phyloP scores from a whole-genome alignment of 2,329 filamentous ascomycete genomes.

The Ceratocystis cacaofunesta region DNA sequence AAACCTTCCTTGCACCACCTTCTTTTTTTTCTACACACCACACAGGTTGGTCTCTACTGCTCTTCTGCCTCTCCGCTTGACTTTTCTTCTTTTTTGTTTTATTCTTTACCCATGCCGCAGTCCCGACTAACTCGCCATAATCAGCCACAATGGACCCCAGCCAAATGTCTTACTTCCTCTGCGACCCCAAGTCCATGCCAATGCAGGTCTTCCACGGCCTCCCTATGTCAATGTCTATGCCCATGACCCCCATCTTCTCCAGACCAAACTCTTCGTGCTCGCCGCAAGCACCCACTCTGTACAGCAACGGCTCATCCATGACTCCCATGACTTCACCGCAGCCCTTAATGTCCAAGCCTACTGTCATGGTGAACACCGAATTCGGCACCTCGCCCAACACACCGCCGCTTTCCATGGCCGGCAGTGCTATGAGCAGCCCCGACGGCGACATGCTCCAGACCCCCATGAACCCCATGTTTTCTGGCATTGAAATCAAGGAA shows the following conservation, averaged over 20 bases:
- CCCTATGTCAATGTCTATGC: constrained; percentile 57
- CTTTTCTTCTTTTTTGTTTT: too few species aligned
- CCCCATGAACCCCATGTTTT: constrained; percentile 69
- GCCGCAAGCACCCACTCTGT: constrained; percentile 40
- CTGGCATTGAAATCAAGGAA: constrained; percentile 44
- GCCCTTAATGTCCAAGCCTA: constrained; percentile 54
- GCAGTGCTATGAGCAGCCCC: constrained; percentile 76
- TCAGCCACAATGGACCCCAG: constrained; percentile 48
- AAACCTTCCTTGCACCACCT: neutral
- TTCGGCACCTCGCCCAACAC: constrained; percentile 53
- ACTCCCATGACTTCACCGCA: constrained; percentile 66
- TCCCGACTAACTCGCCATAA: constrained; percentile 17
- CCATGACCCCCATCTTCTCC: constrained; percentile 49
- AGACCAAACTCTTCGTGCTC: constrained; percentile 51
- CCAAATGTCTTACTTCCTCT: constrained; percentile 74
- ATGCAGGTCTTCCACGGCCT: constrained; percentile 55
- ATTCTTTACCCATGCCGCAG: neutral
- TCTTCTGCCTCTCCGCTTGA: neutral
- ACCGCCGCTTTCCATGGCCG: constrained; percentile 70
- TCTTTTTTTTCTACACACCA: neutral
- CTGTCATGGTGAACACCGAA: constrained; percentile 54
- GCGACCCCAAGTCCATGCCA: constrained; percentile 53
- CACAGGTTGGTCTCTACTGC: neutral
- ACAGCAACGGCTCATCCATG: constrained; percentile 42
- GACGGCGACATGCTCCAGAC: constrained; percentile 65